Evolutionary conservation across 768 basidiomycete genomes (phyloP), one percentile per base, ranked within the genome.

Genomic region (Tulasnella sp.): DNA sequence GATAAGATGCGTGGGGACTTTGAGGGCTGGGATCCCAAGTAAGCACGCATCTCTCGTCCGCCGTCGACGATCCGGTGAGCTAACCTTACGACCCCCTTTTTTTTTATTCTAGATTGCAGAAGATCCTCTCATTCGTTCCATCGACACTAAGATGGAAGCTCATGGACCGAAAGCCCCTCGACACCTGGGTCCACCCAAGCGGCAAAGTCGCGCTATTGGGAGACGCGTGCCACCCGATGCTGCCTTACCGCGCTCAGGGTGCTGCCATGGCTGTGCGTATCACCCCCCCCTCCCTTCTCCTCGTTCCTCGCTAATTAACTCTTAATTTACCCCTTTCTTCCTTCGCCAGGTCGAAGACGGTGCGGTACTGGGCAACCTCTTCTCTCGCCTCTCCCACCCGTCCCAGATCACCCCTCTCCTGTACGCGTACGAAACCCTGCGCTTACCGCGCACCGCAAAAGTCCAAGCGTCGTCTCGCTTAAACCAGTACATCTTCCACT

Each of bases 211-310:
- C 83, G 5, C 82, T 90, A 20, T 83, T 90, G 0, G 89, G 89
- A 1, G 89, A 90, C 80, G 85, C 89, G 0, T 89, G 88, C 70
- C 89, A 90, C 81, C 87, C 89, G 1, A 90, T 89, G 87, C 83
- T 89, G 81, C 89, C 89, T 2, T 88, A 89, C 79, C 85, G 86
- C 18, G 89, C 88, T 0, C 89, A 89, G 81, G 89, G 88, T 7
- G 85, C 88, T 46, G 88, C 88, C 15, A 88, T 85, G 82, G 83
- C 88, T 29, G 81, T 81, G 74, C 70, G 81, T 79, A 42, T 51
- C 69, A 5, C 40, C 40, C 61, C 37, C 35, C 39, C n/a, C n/a
- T 32, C 46, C 20, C 51, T 20, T 9, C 32, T 26, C 23, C 7
- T 55, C 13, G 32, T 26, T 32, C 71, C 37, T 42, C 35, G n/a